phyloP scores from a whole-genome alignment of 352 stramenopile genomes.

The Peronosclerospora sorghi region DNA sequence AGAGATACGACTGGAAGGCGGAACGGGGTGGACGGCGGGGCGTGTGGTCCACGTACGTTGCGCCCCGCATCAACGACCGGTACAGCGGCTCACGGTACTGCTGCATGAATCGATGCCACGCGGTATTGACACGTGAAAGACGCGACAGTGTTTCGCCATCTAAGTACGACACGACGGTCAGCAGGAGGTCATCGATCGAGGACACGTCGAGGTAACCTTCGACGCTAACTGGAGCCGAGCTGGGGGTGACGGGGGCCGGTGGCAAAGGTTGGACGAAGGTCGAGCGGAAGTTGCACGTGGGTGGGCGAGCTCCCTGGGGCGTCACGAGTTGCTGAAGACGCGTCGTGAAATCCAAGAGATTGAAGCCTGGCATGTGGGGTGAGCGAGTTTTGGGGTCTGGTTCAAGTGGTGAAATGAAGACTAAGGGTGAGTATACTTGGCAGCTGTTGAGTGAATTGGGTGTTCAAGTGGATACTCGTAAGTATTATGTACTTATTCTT shows the following conservation, averaged over 20 bases:
- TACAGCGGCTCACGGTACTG: conserved; percentile 34
- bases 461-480: too few relatives aligned
- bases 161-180: conserved; percentile 41
- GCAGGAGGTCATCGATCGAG: conserved; percentile 37
- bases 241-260: background rate
- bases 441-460: too few relatives aligned
- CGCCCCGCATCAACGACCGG: conserved; percentile 19
- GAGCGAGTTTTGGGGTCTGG: too few relatives aligned
- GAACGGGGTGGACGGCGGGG: conserved; percentile 32
- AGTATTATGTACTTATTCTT: too few relatives aligned
- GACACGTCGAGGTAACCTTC: conserved; percentile 10
- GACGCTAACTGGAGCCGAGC: background rate
- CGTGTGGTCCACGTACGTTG: conserved; percentile 4
- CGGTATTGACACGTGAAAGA: conserved; percentile 29
- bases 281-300: conserved; percentile 18
- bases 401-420: too few relatives aligned
- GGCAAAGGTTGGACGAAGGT: conserved; percentile 11
- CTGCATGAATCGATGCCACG: conserved; percentile 31
- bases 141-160: conserved; percentile 31
- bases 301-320: too few relatives aligned
- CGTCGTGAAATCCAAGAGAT: too few relatives aligned
- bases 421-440: too few relatives aligned
- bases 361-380: too few relatives aligned
- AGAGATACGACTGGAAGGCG: conserved; percentile 45
- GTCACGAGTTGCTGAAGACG: too few relatives aligned